Evolutionary conservation across 495 filamentous ascomycete genomes (phyloP).

Genomic region (Aspergillus steynii): DNA sequence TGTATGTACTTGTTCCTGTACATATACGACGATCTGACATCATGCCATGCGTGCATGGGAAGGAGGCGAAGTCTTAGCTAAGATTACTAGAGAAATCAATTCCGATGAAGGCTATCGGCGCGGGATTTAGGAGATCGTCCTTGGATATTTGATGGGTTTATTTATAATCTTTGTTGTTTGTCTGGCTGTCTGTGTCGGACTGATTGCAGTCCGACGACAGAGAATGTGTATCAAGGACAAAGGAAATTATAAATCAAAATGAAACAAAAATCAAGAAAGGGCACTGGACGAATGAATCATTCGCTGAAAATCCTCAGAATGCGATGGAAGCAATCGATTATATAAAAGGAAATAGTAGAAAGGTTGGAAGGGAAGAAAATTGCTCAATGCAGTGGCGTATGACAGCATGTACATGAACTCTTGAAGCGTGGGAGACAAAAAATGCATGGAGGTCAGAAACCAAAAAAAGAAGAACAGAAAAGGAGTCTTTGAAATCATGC

Average conservation of each 20-base stretch:
- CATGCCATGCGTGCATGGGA: too few species aligned
- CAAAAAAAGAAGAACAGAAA: conserved; percentile 16
- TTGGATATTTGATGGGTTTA: too few species aligned
- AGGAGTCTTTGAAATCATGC: conserved; percentile 25
- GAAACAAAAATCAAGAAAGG: conserved; percentile 7
- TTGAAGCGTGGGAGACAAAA: conserved; percentile 14
- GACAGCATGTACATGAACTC: conserved; percentile 26
- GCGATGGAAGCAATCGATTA: conserved; percentile 21
- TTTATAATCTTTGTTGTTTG: too few species aligned
- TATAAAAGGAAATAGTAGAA: too few species aligned
- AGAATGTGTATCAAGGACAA: conserved; percentile 4
- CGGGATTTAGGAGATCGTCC: too few species aligned
- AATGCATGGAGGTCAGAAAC: conserved; percentile 10
- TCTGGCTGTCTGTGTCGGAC: too few species aligned
- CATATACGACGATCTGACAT: too few species aligned
- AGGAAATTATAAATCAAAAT: background rate
- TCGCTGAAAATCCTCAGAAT: conserved; percentile 36
- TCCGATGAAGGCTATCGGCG: too few species aligned
- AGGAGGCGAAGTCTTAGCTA: too few species aligned
- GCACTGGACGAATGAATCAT: conserved; percentile 16
- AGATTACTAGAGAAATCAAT: too few species aligned
- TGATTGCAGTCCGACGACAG: too few species aligned
- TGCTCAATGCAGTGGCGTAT: conserved; percentile 30
- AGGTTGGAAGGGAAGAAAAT: conserved; percentile 16
- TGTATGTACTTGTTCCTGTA: too few species aligned